These are phyloP conservation scores for Nitzschia inconspicua DNA, from an alignment of 108 stramenopile genomes.

Conservation along the genomic window DNA sequence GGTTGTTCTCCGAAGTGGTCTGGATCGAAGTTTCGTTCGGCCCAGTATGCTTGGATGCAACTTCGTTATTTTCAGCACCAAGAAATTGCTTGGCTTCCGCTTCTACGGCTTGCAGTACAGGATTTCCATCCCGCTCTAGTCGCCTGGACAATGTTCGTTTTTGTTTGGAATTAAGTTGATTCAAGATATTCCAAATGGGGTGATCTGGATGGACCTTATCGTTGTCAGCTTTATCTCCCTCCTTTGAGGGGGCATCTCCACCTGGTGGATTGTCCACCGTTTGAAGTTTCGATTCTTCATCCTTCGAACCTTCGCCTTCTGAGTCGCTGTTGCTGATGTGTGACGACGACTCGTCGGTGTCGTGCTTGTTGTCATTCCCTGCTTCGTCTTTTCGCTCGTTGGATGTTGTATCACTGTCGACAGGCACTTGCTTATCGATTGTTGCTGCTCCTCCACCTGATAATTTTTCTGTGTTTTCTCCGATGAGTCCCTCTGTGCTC, in stretches of 20 bases:
- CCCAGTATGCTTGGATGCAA: neutral
- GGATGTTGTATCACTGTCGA: neutral
- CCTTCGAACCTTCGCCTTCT: neutral
- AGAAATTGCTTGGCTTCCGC: slow-evolving; percentile 27
- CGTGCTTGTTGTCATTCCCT: neutral
- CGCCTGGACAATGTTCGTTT: slow-evolving; percentile 31
- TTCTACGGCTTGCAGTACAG: slow-evolving; percentile 16
- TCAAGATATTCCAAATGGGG: slow-evolving; percentile 43
- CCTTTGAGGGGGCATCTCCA: neutral
- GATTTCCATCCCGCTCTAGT: slow-evolving; percentile 33
- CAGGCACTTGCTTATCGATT: neutral
- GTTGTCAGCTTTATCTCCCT: neutral
- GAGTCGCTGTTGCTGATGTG: neutral
- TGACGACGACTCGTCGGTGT: neutral
- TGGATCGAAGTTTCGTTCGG: neutral
- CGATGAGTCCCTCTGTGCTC: neutral
- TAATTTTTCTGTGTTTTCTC: neutral
- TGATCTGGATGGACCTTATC: slow-evolving; percentile 15
- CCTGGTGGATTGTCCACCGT: neutral
- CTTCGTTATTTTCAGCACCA: slow-evolving; percentile 6
- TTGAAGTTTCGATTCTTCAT: neutral
- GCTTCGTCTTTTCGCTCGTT: neutral
- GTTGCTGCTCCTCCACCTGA: neutral
- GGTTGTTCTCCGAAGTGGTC: slow-evolving; percentile 1
- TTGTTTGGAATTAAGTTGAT: slow-evolving; percentile 72